A percentile compares a stretch with the other conserved stretches of the same genome.
phyloP scores from a whole-genome alignment of 192 early-diverging fungal genomes.

The Helicostylum pulchrum region DNA sequence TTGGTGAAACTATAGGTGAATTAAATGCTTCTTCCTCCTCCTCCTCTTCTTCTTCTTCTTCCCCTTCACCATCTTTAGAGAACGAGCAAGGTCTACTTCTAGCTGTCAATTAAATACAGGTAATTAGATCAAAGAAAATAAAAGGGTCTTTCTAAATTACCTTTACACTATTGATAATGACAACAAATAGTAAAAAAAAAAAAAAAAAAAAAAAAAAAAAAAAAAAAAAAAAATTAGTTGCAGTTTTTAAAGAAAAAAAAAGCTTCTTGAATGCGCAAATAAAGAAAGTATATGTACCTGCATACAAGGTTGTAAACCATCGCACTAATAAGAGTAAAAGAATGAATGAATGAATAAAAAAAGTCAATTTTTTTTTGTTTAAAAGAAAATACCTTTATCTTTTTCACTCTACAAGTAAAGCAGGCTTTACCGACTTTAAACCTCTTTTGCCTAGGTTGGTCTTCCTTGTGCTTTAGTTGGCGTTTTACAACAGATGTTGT shows the following conservation, averaged over 20 bases:
- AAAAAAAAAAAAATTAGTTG: conserved; percentile 8
- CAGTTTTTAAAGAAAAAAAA: background rate
- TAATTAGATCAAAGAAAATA: background rate
- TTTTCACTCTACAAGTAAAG: conserved; percentile 35
- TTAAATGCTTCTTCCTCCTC: background rate
- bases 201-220: conserved; percentile 14
- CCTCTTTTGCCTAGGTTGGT: conserved; percentile 11
- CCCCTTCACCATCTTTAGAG: conserved; percentile 28
- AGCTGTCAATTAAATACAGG: conserved; percentile 15
- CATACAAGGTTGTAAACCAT: conserved; percentile 40
- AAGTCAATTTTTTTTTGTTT: background rate
- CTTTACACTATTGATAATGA: conserved; percentile 22
- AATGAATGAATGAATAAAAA: background rate
- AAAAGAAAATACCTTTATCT: conserved; percentile 32
- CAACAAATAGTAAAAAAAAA: background rate
- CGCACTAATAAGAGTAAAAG: conserved; percentile 26
- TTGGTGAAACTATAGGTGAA: background rate
- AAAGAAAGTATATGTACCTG: conserved; percentile 23
- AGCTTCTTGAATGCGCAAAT: background rate
- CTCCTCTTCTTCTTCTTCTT: conserved; percentile 12
- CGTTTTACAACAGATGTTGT: too few species aligned
- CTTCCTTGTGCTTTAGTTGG: too few species aligned
- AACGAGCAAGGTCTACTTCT: conserved; percentile 35
- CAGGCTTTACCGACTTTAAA: conserved; percentile 37
- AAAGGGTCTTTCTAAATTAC: background rate